These are phyloP conservation scores for Antitrichia curtipendula DNA, from an alignment of 225 moss, liverwort and hornwort genomes.

Conservation along the genomic window DNA sequence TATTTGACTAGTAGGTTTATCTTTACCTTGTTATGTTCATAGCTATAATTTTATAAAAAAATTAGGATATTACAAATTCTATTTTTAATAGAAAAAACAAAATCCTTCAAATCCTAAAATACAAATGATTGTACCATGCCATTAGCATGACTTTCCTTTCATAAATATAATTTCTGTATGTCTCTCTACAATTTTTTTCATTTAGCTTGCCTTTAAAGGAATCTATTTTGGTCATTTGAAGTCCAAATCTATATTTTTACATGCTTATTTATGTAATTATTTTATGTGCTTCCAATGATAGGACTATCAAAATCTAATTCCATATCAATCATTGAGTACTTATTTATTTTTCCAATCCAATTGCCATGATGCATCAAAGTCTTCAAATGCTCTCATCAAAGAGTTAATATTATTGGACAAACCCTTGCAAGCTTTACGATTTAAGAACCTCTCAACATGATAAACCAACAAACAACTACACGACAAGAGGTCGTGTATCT, in stretches of 20 bases:
- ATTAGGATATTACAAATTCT: neutral
- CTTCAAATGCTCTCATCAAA: neutral
- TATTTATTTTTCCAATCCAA: neutral
- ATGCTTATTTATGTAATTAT: neutral
- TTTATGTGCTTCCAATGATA: neutral
- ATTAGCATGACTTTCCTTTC: neutral
- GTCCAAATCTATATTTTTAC: accelerated
- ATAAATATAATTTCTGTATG: neutral
- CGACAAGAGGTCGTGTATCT: accelerated
- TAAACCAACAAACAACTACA: neutral
- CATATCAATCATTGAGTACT: neutral
- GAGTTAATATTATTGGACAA: neutral
- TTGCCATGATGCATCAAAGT: neutral
- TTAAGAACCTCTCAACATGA: neutral
- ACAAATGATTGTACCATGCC: neutral
- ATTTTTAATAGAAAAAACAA: neutral
- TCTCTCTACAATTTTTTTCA: neutral
- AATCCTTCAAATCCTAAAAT: accelerated
- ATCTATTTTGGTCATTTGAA: neutral
- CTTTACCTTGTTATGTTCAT: neutral
- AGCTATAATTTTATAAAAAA: neutral
- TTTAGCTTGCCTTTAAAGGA: neutral
- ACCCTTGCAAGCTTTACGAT: neutral
- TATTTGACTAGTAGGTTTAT: neutral
- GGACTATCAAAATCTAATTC: neutral